Evolutionary conservation across 2,329 filamentous ascomycete species (phyloP).

Genomic region (Penicillium sp.): DNA sequence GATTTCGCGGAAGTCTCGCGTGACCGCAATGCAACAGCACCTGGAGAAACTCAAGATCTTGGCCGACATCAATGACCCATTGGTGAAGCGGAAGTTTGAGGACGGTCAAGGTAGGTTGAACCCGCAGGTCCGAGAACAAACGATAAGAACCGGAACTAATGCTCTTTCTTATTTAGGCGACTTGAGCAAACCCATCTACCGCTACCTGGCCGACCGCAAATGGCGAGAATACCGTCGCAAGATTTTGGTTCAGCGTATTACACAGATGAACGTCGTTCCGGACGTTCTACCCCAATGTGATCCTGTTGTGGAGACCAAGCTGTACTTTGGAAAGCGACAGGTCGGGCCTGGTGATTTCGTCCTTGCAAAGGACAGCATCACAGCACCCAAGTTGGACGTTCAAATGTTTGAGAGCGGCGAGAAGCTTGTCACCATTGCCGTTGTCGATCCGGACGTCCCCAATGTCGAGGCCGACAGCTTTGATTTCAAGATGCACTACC

Average conservation of each 20-base stretch:
- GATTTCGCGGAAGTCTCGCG: slow-evolving; percentile 62
- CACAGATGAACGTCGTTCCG: slow-evolving; percentile 82
- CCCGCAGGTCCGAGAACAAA: background rate
- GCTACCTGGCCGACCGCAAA: slow-evolving; percentile 80
- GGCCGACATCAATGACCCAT: slow-evolving; percentile 91
- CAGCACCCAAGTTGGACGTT: slow-evolving; percentile 72
- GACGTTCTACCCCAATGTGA: slow-evolving; percentile 82
- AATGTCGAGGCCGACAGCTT: slow-evolving; percentile 74
- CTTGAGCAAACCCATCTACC: slow-evolving; percentile 96
- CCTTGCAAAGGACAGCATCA: slow-evolving; percentile 71
- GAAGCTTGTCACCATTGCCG: slow-evolving; percentile 78
- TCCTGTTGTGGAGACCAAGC: slow-evolving; percentile 74
- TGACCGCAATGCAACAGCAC: slow-evolving; percentile 70
- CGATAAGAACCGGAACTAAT: background rate
- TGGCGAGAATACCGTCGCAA: slow-evolving; percentile 83
- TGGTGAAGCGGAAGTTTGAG: slow-evolving; percentile 91
- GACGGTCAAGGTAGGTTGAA: slow-evolving; percentile 73
- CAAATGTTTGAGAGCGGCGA: slow-evolving; percentile 82
- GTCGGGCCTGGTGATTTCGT: slow-evolving; percentile 78
- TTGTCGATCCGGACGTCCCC: slow-evolving; percentile 90
- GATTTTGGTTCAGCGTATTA: slow-evolving; percentile 80
- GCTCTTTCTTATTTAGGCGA: slow-evolving; percentile 61
- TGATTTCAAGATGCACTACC: slow-evolving; percentile 79
- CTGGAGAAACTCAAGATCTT: slow-evolving; percentile 81
- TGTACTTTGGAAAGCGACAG: slow-evolving; percentile 73